A percentile compares a stretch with the other conserved stretches of the same genome.
These are phyloP conservation scores for Neophaeococcomyces aloes DNA, from an alignment of 2,329 filamentous ascomycete species.

Conservation along the genomic window DNA sequence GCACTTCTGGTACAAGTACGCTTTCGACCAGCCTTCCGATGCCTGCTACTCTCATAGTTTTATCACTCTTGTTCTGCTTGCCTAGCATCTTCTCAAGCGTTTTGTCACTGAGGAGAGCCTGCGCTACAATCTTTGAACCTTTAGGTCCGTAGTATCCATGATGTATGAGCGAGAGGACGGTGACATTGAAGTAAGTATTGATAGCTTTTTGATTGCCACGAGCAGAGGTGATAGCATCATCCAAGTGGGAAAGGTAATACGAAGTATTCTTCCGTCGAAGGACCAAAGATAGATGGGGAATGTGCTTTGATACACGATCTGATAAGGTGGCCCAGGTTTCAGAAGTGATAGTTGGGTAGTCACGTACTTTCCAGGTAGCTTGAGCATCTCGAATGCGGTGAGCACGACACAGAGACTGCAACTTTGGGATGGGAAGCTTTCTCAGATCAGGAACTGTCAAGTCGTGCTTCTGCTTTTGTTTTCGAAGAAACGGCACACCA, in stretches of 20 bases:
- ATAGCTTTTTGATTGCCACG: slow-evolving; percentile 25
- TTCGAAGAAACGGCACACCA: neutral
- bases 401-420: slow-evolving; percentile 17
- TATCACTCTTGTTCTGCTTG: slow-evolving; percentile 52
- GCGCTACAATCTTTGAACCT: slow-evolving; percentile 59
- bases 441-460: neutral
- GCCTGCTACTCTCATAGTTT: slow-evolving; percentile 55
- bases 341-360: slow-evolving; percentile 68
- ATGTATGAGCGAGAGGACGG: slow-evolving; percentile 44
- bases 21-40: slow-evolving; percentile 59
- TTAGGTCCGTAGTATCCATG: slow-evolving; percentile 77
- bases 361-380: slow-evolving; percentile 37
- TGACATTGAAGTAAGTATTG: slow-evolving; percentile 37
- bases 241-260: slow-evolving; percentile 50
- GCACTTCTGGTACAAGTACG: slow-evolving; percentile 65
- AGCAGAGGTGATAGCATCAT: slow-evolving; percentile 19
- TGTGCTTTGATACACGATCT: slow-evolving; percentile 42
- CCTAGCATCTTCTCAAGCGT: slow-evolving; percentile 52
- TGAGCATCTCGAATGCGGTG: slow-evolving; percentile 17
- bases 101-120: slow-evolving; percentile 32
- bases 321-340: slow-evolving; percentile 43
- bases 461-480: neutral
- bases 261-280: slow-evolving; percentile 48
- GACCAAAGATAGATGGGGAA: slow-evolving; percentile 46
- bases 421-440: slow-evolving; percentile 14